Percentiles rank a stretch among this genome's conserved stretches.
Conservation (phyloP, 192 early-diverging fungal species). For the Gigaspora rosea region DNA sequence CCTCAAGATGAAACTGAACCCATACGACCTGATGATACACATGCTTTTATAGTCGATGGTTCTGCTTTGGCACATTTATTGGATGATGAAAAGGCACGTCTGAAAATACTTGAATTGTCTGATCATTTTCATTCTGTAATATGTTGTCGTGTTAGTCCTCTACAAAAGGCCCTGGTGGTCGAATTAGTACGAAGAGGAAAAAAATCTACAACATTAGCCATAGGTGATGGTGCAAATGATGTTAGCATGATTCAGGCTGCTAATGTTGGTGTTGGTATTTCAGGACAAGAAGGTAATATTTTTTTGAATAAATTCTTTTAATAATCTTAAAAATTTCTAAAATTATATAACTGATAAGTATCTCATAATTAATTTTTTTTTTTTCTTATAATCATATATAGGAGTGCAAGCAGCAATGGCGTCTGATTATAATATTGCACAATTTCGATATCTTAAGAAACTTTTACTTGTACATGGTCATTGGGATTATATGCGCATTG, state of each 20-base stretch:
- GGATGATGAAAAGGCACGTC: conserved; percentile 54
- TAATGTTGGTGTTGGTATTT: conserved; percentile 79
- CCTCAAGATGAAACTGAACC: neutral
- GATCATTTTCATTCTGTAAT: conserved; percentile 83
- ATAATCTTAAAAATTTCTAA: too few relatives aligned
- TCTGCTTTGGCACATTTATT: conserved; percentile 48
- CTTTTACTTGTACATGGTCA: conserved; percentile 91
- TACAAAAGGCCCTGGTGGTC: conserved; percentile 97
- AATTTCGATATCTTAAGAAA: conserved; percentile 87
- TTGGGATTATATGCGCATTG: conserved; percentile 87
- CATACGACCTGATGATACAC: conserved; percentile 23
- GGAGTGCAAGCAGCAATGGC: conserved; percentile 92
- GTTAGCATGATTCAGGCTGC: conserved; percentile 98
- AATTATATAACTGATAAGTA: too few relatives aligned
- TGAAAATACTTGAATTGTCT: conserved; percentile 68
- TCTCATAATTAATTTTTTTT: neutral
- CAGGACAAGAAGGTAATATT: conserved; percentile 75
- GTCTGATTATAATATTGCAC: conserved; percentile 88
- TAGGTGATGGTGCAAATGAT: conserved; percentile 87
- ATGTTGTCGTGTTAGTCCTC: conserved; percentile 88
- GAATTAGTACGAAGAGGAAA: conserved; percentile 80
- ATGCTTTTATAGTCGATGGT: conserved; percentile 89
- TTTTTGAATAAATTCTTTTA: too few relatives aligned
- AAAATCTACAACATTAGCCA: conserved; percentile 65
- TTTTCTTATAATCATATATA: conserved; percentile 35